Evolutionary conservation across 345 rosid species (phyloP).

Genomic region (Citrus medica): DNA sequence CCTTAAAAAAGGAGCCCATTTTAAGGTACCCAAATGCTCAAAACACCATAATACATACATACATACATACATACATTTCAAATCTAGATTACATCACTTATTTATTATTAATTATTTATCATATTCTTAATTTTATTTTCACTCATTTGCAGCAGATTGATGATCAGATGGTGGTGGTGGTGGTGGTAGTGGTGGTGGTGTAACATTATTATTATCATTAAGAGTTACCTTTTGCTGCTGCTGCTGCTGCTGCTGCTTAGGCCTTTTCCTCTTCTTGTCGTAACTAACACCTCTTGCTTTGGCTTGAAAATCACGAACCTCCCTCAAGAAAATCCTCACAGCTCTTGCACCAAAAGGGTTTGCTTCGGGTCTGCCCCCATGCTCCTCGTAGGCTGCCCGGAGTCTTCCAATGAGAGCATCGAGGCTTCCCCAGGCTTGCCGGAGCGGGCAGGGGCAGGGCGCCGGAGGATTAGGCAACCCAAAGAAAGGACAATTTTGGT

Average conservation of each 20-base stretch:
- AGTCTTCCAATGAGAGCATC: conserved; percentile 97
- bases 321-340: conserved; percentile 76
- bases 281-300: conserved; percentile 94
- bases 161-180: conserved; percentile 8
- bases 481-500: conserved; percentile 81
- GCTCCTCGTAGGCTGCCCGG: conserved; percentile 91
- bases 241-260: conserved; percentile 44
- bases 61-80: neutral
- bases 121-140: neutral
- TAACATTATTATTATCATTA: no score
- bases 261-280: conserved; percentile 79
- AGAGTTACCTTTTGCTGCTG: neutral
- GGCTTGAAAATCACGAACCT: conserved; percentile 91
- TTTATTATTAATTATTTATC: neutral
- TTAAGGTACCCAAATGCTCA: neutral
- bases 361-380: conserved; percentile 78
- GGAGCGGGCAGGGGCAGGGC: conserved; percentile 88
- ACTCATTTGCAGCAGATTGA: conserved; percentile 4
- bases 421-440: conserved; percentile 97
- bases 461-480: conserved; percentile 88
- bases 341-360: conserved; percentile 91
- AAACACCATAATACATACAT: neutral
- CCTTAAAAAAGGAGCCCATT: neutral
- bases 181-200: conserved; percentile 8
- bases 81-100: neutral